Evolutionary conservation across 164 flowering plant species (phyloP), one percentile per base, ranked within the genome.

Genomic region (Dillenia suffruticosa): DNA sequence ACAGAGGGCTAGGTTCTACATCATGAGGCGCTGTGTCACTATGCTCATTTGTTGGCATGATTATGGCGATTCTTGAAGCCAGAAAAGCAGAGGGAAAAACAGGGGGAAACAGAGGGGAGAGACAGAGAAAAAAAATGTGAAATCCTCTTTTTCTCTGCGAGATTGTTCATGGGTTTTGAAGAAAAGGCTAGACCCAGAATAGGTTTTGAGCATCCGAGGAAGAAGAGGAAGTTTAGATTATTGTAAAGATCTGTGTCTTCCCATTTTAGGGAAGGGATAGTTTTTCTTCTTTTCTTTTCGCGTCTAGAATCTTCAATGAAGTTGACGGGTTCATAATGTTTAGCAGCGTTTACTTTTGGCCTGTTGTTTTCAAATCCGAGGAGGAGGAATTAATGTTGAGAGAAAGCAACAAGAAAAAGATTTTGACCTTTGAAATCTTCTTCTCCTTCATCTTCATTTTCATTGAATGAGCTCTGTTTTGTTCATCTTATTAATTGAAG

Each of bases 31-130:
- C 44, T 89, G 96, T 66, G 88, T 89, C 16, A 80, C 86, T 15
- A 90, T 90, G 91, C 87, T 90, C 46, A 65, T 90, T 62, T 87
- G 93, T 78, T 90, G 96, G 96, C 73, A 82, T 0, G 88, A 89
- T 9, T 86, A 84, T 60, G 56, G 70, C 44, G 90, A 88, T 74
- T 81, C 82, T 32, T 85, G 69, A 77, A 51, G n/a, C 13, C 7
- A 11, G 15, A 49, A 67, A 49, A 22, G 8, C 40, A 32, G 40
- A 32, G 6, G 40, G 7, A 5, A 4, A 32, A 32, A 32, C 40
- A 32, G 13, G 47, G 43, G 22, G 1, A 19, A 19, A 12, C 8
- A 10, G 53, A 51, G 26, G 47, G 43, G 13, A 43, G n/a, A 49
- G 10, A 49, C 32, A 46, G 46, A 56, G 24, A 56, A 26, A 40